A percentile compares a stretch with the other conserved stretches of the same genome.
phyloP scores from a whole-genome alignment of 768 basidiomycete species.

The Suillus ampliporus region DNA sequence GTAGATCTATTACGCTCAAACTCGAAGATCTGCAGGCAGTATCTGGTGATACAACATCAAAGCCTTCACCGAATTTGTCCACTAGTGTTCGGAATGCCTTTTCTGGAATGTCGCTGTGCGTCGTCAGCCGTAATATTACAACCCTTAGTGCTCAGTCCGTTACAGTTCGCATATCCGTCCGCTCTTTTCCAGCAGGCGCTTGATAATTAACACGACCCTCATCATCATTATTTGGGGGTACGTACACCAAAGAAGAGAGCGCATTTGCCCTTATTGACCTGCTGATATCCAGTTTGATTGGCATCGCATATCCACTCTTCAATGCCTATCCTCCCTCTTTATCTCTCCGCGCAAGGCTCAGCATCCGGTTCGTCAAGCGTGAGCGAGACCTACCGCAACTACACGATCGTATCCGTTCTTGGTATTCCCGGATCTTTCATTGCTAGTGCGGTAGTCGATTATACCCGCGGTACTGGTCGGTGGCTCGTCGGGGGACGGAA shows the following conservation, averaged over 20 bases:
- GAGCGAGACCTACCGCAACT: constrained; percentile 50
- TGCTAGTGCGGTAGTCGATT: constrained; percentile 51
- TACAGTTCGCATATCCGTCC: constrained; percentile 53
- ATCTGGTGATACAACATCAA: constrained; percentile 23
- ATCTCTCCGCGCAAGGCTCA: constrained; percentile 44
- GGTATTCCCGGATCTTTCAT: constrained; percentile 55
- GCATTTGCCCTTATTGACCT: constrained; percentile 4
- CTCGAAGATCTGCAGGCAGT: constrained; percentile 48
- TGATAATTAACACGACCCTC: constrained; percentile 52
- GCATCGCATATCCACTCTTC: constrained; percentile 60
- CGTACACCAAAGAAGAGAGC: constrained; percentile 13
- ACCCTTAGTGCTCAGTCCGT: constrained; percentile 1
- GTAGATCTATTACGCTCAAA: constrained; percentile 50
- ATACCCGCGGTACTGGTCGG: constrained; percentile 38
- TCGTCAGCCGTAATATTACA: constrained; percentile 5
- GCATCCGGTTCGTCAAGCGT: constrained; percentile 28
- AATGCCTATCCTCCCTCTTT: constrained; percentile 56
- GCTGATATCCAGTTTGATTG: constrained; percentile 43
- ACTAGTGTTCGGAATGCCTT: constrained; percentile 40
- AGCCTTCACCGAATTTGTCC: constrained; percentile 20
- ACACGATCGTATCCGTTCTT: constrained; percentile 52
- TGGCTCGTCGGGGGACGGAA: constrained; percentile 52
- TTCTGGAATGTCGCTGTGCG: constrained; percentile 47
- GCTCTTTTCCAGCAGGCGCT: constrained; percentile 50
- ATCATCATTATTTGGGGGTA: constrained; percentile 60